Conservation (phyloP, 345 rosid genomes). For the Dipteronia sinensis region DNA sequence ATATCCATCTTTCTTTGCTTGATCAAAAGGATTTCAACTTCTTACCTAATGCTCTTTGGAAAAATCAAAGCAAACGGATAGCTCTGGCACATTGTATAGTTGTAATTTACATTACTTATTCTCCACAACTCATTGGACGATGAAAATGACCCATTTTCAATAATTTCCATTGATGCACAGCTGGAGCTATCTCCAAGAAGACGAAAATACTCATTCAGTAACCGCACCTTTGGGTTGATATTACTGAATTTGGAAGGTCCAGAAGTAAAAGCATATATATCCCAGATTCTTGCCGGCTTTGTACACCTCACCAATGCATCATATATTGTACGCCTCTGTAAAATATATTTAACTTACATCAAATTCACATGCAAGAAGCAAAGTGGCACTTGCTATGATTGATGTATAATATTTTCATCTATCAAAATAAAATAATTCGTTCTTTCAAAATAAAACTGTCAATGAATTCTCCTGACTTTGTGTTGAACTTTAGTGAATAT, state of each 20-base stretch:
- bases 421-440: neutral
- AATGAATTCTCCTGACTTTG: neutral
- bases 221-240: conserved; percentile 74
- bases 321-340: conserved; percentile 75
- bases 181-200: conserved; percentile 67
- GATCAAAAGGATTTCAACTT: conserved; percentile 23
- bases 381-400: neutral
- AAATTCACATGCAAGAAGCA: conserved; percentile 2
- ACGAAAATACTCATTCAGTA: conserved; percentile 92
- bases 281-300: conserved; percentile 74
- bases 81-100: conserved; percentile 70
- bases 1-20: conserved; percentile 12
- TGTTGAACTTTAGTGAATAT: neutral
- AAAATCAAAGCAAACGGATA: conserved; percentile 91
- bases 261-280: conserved; percentile 81
- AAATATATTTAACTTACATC: conserved; percentile 13
- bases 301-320: conserved; percentile 61
- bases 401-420: neutral
- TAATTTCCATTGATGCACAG: conserved; percentile 67
- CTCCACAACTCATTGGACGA: conserved; percentile 87
- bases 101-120: conserved; percentile 68
- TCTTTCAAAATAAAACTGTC: neutral
- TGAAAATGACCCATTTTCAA: conserved; percentile 65
- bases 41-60: conserved; percentile 83
- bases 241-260: conserved; percentile 73